Percentiles rank a stretch among this genome's conserved stretches.
Evolutionary conservation across 2,329 filamentous ascomycete genomes (phyloP).

Genomic region (Alternaria ethzedia): DNA sequence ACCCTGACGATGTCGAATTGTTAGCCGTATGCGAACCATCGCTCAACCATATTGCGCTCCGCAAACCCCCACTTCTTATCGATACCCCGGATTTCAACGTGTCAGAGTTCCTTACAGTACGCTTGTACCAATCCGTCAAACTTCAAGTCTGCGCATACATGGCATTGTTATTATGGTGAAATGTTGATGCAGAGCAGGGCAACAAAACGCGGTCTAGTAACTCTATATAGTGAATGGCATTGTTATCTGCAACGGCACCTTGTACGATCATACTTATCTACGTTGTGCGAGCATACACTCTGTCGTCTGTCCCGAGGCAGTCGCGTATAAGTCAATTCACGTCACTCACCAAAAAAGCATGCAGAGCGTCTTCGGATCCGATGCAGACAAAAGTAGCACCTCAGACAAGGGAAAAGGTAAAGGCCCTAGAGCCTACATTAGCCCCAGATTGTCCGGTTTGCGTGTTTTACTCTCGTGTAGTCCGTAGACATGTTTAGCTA

Average conservation of each 20-base stretch:
- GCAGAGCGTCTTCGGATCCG: not conserved
- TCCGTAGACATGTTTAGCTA: not conserved
- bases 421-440: not conserved
- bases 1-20: not conserved
- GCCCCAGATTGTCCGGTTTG: not conserved
- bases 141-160: not conserved
- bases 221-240: not conserved
- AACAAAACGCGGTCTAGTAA: no score
- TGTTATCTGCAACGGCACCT: not conserved
- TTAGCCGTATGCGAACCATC: not conserved
- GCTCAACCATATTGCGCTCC: constrained; percentile 18
- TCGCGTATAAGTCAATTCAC: not conserved
- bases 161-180: not conserved
- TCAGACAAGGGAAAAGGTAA: not conserved
- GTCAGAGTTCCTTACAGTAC: constrained; percentile 31
- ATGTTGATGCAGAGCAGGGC: no score
- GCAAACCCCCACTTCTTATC: constrained; percentile 29
- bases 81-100: constrained; percentile 36
- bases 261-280: not conserved
- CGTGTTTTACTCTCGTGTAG: not conserved
- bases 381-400: not conserved
- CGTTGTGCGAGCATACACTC: not conserved
- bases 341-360: not conserved
- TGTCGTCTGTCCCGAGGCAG: not conserved
- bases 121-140: constrained; percentile 35